A percentile compares a stretch with the other conserved stretches of the same genome.
These are phyloP conservation scores for Fraxinus paxiana DNA, from an alignment of 305 asterid species.

Conservation along the genomic window DNA sequence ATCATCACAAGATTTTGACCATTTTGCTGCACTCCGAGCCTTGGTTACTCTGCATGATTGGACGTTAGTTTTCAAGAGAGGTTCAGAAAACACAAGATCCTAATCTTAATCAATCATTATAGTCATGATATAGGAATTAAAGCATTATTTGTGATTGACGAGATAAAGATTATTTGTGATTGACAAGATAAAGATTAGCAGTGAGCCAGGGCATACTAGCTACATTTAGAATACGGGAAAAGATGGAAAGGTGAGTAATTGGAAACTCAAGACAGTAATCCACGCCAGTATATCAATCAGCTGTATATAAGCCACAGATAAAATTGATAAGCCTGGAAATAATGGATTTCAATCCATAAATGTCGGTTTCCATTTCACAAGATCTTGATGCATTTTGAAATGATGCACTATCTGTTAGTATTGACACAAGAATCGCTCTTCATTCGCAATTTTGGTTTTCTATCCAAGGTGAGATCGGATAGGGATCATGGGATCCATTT, in stretches of 20 bases:
- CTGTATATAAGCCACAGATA: neutral
- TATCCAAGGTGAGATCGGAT: neutral
- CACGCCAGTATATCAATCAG: neutral
- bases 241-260: neutral
- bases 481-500: neutral
- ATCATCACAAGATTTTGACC: conserved; percentile 91
- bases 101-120: neutral
- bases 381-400: neutral
- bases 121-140: neutral
- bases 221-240: neutral
- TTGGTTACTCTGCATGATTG: conserved; percentile 65
- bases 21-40: conserved; percentile 47
- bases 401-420: neutral
- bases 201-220: neutral
- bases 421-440: neutral
- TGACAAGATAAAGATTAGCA: conserved; percentile 1
- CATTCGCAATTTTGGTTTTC: neutral
- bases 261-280: neutral
- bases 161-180: neutral
- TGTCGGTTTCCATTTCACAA: neutral
- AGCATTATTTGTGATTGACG: neutral
- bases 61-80: conserved; percentile 13
- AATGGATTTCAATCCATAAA: neutral
- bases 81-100: conserved; percentile 8
- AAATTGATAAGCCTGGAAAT: conserved; percentile 17